Base-by-base conservation (phyloP, 2,329 filamentous ascomycete species). In the Chaetomium sp. region DNA sequence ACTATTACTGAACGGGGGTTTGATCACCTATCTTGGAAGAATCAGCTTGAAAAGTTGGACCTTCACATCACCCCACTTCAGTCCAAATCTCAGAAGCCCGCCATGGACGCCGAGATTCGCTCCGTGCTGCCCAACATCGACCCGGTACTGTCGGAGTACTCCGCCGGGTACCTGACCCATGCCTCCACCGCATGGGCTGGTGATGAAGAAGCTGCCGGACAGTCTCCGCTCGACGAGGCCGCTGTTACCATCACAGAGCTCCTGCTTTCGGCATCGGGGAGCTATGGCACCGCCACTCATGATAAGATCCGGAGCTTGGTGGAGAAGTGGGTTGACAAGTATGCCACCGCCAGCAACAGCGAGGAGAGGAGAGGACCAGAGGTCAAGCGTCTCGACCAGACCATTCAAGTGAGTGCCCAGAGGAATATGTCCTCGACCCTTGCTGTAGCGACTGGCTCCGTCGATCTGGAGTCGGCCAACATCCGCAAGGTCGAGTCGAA, bases 361-460 rank as follows among this genome's bases (percentile, higher is more conserved):
- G 82, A 90, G 71, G 79, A 79, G 52, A 84, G 86, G 67, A 82
- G 86, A 64, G 88, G 88, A 8, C 87, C 89, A 19, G 82, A 84
- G 6, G 89, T 92, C 57, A 90, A 80, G 72, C 88, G 90, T 66
- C 83, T 99, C 19, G 94, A 97, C 67, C 91, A 97, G 72, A 89
- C 91, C 58, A 89, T 96, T 72, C 89, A 96, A 73, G 92, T 99
- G 66, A 89, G 90, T 70, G 86, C 91, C 33, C 90, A 96, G 74
- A 83, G 90, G 62, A 96, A 96, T 73, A 92, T 99, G 75, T 99
- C 94, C 36, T 95, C 94, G 5, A 99, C 94, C 2, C 75, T 99
- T 63, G 92, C 91, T 27, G 84, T 99, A 50, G 84, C 91, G 6
- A 88, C 87, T 52, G 89, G 85, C 54, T 86, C 80, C 57, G 90